Evolutionary conservation across 441 rosid genomes (phyloP).

Genomic region (Eruca vesicaria): DNA sequence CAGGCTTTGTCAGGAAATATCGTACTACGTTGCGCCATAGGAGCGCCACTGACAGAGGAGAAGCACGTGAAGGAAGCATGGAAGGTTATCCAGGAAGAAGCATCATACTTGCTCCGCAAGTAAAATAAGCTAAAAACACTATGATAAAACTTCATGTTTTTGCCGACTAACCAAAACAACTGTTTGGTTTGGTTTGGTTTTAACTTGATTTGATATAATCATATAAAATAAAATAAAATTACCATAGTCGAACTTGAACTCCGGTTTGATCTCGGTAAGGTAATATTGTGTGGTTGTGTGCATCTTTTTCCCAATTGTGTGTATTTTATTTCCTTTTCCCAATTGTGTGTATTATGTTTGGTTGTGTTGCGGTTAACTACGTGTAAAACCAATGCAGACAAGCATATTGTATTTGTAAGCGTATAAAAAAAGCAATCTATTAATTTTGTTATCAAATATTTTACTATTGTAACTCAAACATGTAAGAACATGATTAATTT

Average conservation of each 20-base stretch:
- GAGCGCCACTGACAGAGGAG: conserved; percentile 81
- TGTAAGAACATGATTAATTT: no score
- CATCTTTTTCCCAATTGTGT: background rate
- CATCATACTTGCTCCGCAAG: conserved; percentile 48
- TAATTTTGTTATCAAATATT: background rate
- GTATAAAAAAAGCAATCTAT: background rate
- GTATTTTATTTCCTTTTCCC: background rate
- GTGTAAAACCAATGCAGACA: background rate
- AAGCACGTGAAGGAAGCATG: conserved; percentile 40
- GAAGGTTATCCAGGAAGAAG: conserved; percentile 64
- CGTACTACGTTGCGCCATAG: conserved; percentile 72
- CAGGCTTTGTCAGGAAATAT: conserved; percentile 72
- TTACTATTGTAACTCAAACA: no score
- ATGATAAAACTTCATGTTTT: background rate
- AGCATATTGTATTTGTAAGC: conserved; percentile 1
- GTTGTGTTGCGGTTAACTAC: background rate
- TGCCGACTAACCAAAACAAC: background rate
- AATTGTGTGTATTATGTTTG: background rate
- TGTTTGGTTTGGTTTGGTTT: conserved; percentile 17
- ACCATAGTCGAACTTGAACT: background rate
- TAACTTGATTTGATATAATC: background rate
- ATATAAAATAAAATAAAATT: background rate
- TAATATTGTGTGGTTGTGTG: background rate
- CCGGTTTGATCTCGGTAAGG: background rate
- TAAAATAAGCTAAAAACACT: background rate